Conservation (phyloP, 2,329 filamentous ascomycete species). For the Venturia carpophila region DNA sequence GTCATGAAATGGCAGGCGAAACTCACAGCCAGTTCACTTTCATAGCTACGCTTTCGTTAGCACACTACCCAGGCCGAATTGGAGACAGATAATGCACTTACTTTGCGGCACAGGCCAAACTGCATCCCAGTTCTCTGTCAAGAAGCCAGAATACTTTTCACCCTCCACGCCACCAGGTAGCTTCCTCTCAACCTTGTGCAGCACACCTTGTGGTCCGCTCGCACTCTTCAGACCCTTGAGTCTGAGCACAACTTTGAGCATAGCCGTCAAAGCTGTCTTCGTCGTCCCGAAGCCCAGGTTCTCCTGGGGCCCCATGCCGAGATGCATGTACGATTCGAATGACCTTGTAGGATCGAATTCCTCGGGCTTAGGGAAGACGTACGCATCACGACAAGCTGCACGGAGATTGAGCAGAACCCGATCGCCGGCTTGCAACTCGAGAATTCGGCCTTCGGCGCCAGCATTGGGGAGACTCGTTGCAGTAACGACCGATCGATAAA, state of each 20-base stretch:
- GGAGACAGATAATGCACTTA: neutral
- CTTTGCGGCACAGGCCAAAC: slow-evolving; percentile 19
- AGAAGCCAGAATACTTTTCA: slow-evolving; percentile 15
- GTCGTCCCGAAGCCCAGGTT: slow-evolving; percentile 55
- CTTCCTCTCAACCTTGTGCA: slow-evolving; percentile 53
- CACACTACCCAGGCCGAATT: neutral
- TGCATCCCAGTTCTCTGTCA: slow-evolving; percentile 18
- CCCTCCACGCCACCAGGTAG: slow-evolving; percentile 4
- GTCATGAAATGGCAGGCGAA: neutral
- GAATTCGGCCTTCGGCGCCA: slow-evolving; percentile 27
- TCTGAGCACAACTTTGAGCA: slow-evolving; percentile 59
- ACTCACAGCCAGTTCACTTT: slow-evolving; percentile 18
- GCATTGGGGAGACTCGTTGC: slow-evolving; percentile 42
- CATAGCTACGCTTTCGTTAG: slow-evolving; percentile 11
- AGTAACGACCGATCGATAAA: slow-evolving; percentile 49
- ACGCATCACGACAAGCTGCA: slow-evolving; percentile 37
- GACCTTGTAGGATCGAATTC: slow-evolving; percentile 56
- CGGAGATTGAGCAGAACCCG: slow-evolving; percentile 59
- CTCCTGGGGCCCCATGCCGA: slow-evolving; percentile 54
- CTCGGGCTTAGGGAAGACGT: slow-evolving; percentile 53
- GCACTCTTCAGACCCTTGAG: slow-evolving; percentile 54
- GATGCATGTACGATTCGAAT: slow-evolving; percentile 56
- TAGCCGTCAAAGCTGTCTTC: slow-evolving; percentile 55
- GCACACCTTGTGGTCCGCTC: slow-evolving; percentile 54
- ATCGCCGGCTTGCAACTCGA: slow-evolving; percentile 49